Evolutionary conservation across 305 asterid genomes (phyloP), one percentile per base, ranked within the genome.

Genomic region (Fraxinus platypoda): DNA sequence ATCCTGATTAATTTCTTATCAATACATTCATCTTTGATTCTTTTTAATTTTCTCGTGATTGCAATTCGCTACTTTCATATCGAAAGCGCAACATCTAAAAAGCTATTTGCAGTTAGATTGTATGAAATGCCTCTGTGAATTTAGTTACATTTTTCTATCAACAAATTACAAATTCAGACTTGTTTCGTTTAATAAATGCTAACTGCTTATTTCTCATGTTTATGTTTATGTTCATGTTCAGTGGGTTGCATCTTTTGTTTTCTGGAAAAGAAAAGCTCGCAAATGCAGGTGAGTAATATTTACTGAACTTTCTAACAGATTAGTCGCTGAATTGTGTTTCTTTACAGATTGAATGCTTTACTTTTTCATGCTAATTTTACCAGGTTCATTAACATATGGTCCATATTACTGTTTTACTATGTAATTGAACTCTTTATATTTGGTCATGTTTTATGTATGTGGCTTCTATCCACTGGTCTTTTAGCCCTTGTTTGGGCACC

Each of bases 241-340:
- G 98, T 91, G 94, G 97, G 70, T 92, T 41, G 33, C 87, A 7
- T 92, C 97, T 72, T 85, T 92, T 79, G 88, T 91, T 78, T 87
- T 87, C 79, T 94, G 97, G 97, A 92, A 93, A 90, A 90, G 88
- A 81, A 93, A 86, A 87, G 92, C 95, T 30, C 90, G 88, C 83
- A 87, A 89, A 86, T 88, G 93, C 95, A 94, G 87, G 98, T 94
- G 81, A 85, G 93, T 88, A 73, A 84, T 85, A 34, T 13, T 82
- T 77, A 5, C 79, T 75, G 23, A 66, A 71, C 4, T 38, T 66
- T 74, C 21, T 30, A 19, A 31, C 71, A 71, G 35, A 78, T 34
- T 26, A 49, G 34, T 78, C 62, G 77, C 64, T 77, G 31, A 6
- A 71, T 74, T 78, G 28, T 78, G 68, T 43, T 74, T 71, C 72